Evolutionary conservation across 163 green algal genomes (phyloP), one percentile per base, ranked within the genome.

Genomic region (Picocystis sp.): DNA sequence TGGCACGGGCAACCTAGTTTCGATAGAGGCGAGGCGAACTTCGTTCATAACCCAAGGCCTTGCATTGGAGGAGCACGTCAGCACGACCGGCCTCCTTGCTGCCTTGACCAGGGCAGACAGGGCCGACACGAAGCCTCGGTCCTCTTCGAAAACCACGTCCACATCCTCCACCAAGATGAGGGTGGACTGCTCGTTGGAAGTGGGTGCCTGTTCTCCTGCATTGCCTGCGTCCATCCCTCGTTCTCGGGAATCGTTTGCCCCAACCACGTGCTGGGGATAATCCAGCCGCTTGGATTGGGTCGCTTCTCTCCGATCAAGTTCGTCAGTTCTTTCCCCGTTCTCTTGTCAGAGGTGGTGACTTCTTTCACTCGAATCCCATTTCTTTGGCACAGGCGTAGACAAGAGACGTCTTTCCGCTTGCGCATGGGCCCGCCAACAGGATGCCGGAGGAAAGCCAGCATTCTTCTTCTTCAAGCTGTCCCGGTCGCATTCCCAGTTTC

Each of bases 111-210:
- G 56, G 3, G 45, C 41, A 0, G 48, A 52, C 21, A 84, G 50
- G 0, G 73, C 68, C 0, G 65, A 33, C 1, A 71, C 8, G 34
- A 84, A 81, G 6, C 76, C 73, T 38, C 56, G 52, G 48, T 84
- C 76, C 5, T 54, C 17, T 11, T 71, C 65, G 2, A 74, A 33
- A 41, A 76, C 12, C 14, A 66, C 34, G 24, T 84, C 70, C 38
- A 65, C 69, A 43, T 84, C 76, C 10, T 84, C 76, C 57, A 81
- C 81, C 13, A 83, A 33, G 42, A 83, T 57, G 10, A 83, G 23
- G 1, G 69, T 69, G 11, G 44, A 11, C 3, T 58, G 46, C 11
- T 19, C 45, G 25, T 46, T 62, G 14, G 3, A 23, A 19, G 22
- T 22, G 10, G 19, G 29, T 38, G 29, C 29, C 29, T 21, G 19